Conservation (phyloP, 345 rosid species). For the Camelina neglecta region DNA sequence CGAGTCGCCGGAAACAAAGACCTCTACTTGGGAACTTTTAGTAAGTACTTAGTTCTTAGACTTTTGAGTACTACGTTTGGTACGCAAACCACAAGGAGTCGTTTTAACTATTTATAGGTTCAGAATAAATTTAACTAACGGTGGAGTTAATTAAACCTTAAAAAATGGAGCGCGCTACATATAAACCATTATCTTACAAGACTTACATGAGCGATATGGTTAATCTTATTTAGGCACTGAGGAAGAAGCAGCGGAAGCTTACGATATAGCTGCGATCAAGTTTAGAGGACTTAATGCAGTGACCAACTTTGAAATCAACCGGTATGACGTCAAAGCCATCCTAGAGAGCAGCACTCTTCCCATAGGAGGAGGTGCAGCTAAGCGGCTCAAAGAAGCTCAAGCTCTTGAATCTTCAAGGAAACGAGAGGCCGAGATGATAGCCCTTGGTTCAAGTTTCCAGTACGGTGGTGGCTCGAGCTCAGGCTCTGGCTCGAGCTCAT, state of each 20-base stretch:
- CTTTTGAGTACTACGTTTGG: not conserved
- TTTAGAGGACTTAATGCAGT: constrained; percentile 93
- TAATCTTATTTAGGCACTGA: constrained; percentile 65
- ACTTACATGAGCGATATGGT: constrained; percentile 7
- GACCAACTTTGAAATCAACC: constrained; percentile 96
- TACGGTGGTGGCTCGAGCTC: constrained; percentile 57
- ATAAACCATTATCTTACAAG: not conserved
- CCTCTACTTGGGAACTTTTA: constrained; percentile 96
- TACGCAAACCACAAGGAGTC: not conserved
- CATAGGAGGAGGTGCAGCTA: constrained; percentile 97
- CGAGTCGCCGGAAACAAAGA: constrained; percentile 99
- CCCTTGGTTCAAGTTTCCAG: constrained; percentile 69
- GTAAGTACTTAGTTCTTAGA: constrained; percentile 52
- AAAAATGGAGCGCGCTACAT: too few species aligned
- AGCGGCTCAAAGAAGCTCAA: constrained; percentile 92
- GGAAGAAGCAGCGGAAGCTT: constrained; percentile 99
- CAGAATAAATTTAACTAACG: not conserved
- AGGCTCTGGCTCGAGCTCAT: constrained; percentile 54
- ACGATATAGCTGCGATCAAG: constrained; percentile 96
- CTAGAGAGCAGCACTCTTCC: constrained; percentile 93
- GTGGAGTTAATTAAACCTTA: too few species aligned
- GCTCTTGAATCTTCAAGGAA: constrained; percentile 86
- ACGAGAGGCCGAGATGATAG: constrained; percentile 83
- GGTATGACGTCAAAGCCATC: constrained; percentile 94
- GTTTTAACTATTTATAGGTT: not conserved